Conservation (phyloP, 192 early-diverging fungal species). For the Rhizophagus prolifer region DNA sequence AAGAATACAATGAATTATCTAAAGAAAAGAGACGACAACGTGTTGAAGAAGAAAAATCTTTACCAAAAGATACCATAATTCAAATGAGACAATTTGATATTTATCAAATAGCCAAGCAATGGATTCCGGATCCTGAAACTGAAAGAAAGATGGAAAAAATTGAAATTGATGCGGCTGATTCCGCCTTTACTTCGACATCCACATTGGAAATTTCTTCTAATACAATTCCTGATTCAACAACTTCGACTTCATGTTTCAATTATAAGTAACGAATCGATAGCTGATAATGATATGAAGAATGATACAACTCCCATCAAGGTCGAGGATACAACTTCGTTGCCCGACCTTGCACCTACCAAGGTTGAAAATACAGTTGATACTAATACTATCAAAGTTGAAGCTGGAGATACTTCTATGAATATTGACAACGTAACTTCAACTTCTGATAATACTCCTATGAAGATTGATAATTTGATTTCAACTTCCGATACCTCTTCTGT, state of each 20-base stretch:
- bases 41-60: not conserved
- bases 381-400: not conserved
- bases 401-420: not conserved
- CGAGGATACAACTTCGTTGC: not conserved
- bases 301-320: not conserved
- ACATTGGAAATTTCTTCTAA: not conserved
- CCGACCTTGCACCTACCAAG: not conserved
- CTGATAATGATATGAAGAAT: not conserved
- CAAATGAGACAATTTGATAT: constrained; percentile 11
- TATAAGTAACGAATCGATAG: not conserved
- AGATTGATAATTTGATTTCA: no score
- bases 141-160: not conserved
- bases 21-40: not conserved
- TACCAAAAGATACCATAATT: not conserved
- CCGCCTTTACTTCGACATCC: not conserved
- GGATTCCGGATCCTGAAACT: not conserved
- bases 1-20: constrained; percentile 4
- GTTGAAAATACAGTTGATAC: not conserved
- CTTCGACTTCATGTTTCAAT: not conserved
- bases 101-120: not conserved
- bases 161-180: not conserved
- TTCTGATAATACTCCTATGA: no score
- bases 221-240: not conserved
- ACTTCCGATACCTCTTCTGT: no score
- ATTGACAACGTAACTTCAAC: not conserved